Base-by-base conservation (phyloP, 305 asterid genomes). In the Solanum aculeatissimum region DNA sequence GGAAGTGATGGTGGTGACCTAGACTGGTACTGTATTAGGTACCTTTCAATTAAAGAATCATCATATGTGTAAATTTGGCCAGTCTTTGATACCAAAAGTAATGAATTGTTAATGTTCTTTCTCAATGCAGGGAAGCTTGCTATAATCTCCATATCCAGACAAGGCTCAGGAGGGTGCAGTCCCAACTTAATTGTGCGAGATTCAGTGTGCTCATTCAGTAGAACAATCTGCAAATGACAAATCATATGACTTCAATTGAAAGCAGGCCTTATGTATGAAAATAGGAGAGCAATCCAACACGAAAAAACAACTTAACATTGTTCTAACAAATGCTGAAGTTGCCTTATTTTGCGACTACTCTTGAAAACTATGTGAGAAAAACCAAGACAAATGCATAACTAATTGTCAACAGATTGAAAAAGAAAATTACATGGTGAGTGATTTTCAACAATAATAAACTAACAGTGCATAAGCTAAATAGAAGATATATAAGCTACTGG, bases 1-100 rank as follows among this genome's bases (percentile, higher is more conserved):
- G 98, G 98, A 79, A 96, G 92, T 65, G 99, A 95, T 70, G 95
- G 96, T n/a, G 95, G 80, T 18, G 98, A 91, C 88, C 93, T 96
- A 63, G 89, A 91, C 90, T 92, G 98, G 88, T 89, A 83, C 81
- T 93, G 98, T 85, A 89, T 55, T n/a, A 96, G 88, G 90, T 92
- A 94, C 87, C 93, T 95, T 89, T 93, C 98, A 83, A 96, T 89
- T 49, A 84, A 84, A 60, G 89, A 84, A 88, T 94, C 97, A 83
- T 95, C 97, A 55, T 92, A 96, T 49, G 90, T 70, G 83, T 92
- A 92, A 57, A 92, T 80, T 47, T 90, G 92, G 84, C 95, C 92
- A 13, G 98, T 93, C 84, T 86, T 95, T 86, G 98, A 97, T 25
- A 96, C 94, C 89, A 94, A 81, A 86, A 95, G 88, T 85, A 96